Base-by-base conservation (phyloP, 306 rosid species). In the Vachellia collinsii region DNA sequence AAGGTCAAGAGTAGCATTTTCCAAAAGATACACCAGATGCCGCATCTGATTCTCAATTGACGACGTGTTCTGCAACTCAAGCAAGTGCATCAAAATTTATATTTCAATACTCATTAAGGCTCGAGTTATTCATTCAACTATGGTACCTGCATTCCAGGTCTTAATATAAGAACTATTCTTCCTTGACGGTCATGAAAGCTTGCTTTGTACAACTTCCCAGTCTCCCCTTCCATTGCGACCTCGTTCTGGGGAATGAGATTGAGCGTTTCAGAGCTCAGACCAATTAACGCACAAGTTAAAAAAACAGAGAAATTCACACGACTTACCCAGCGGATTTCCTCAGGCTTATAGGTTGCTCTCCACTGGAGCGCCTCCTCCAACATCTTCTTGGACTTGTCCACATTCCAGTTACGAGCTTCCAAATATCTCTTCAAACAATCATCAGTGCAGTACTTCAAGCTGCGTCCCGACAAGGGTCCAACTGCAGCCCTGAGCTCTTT, bases 251-350 rank as follows among this genome's bases (percentile, higher is more conserved):
- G 72, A 80, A 83, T 80, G 19, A 23, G 72, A 74, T 37, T 36
- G 17, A 72, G 11, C 29, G 38, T 50, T 51, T 86, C 78, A 29
- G 34, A 29, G 34, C 34, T 29, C 1, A 80, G 54, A 86, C 44
- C 80, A 61, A 19, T 17, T 63, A 25, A 74, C 36, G 56, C 42
- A 73, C 44, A 62, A 80, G 14, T 41, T 70, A 29, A 67, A 29
- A 36, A 17, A 76, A 34, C 1, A 29, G 22, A 71, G 64, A 11
- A 85, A 78, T 82, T 83, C 90, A n/a, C 87, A 87, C 56, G 36
- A 41, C 84, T 85, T 89, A 94, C 99, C 99, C 99, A 94, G 56
- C 91, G 93, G 66, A 90, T 94, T 84, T 91, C 89, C 85, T 94
- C 97, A 3, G 98, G 98, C 83, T 86, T 92, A 84, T 70, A 92